A percentile compares a stretch with the other conserved stretches of the same genome.
These are phyloP conservation scores for Aspergillus saccharolyticus DNA, from an alignment of 495 filamentous ascomycete genomes.

Conservation along the genomic window DNA sequence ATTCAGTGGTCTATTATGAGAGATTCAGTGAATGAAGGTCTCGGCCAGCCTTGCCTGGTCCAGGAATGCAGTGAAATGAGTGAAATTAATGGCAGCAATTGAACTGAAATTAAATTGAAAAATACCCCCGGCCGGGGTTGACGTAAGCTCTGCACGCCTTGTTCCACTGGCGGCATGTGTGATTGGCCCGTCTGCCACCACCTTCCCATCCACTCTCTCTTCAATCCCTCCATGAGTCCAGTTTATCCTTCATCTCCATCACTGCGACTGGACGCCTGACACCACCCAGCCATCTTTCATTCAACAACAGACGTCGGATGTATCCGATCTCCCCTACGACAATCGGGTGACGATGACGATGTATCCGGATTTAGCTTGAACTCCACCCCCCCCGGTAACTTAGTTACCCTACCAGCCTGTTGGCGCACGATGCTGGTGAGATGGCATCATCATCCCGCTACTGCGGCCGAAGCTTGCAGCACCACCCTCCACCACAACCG, in stretches of 20 bases:
- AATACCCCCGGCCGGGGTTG: conserved; percentile 2
- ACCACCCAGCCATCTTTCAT: neutral
- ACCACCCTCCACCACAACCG: neutral
- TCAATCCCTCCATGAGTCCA: neutral
- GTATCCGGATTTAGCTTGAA: neutral
- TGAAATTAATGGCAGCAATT: too few relatives aligned
- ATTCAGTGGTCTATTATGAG: too few relatives aligned
- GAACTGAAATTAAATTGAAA: conserved; percentile 6
- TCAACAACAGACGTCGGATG: neutral
- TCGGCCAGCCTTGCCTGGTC: neutral
- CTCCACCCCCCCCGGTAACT: neutral
- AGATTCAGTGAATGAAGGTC: neutral
- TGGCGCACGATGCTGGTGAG: neutral
- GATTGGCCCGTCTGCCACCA: conserved; percentile 2
- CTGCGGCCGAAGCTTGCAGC: neutral
- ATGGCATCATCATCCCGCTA: neutral
- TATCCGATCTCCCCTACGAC: neutral
- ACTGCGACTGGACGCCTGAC: neutral
- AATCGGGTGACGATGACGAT: neutral
- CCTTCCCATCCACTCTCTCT: neutral
- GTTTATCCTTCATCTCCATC: neutral
- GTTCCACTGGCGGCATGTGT: neutral
- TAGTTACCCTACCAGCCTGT: neutral
- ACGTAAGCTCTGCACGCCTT: conserved; percentile 14
- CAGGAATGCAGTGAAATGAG: conserved; percentile 1